These are phyloP conservation scores for Escovopsis sp. DNA, from an alignment of 2,329 filamentous ascomycete species.

Conservation along the genomic window DNA sequence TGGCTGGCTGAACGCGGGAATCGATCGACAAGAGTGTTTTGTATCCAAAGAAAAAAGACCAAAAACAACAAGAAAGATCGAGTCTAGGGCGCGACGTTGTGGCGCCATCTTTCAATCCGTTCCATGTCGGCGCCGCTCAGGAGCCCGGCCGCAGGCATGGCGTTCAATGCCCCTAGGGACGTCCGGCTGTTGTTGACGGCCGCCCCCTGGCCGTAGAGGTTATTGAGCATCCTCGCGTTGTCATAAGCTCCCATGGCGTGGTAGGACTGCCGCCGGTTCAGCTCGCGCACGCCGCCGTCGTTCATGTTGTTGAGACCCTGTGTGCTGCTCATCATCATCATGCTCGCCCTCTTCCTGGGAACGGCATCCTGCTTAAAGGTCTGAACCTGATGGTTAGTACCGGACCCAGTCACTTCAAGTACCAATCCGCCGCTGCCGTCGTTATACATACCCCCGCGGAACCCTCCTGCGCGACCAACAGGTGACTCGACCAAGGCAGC, in stretches of 20 bases:
- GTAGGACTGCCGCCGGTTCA: conserved; percentile 13
- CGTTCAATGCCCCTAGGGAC: conserved; percentile 1
- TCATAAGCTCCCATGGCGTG: conserved; percentile 13
- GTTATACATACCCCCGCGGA: conserved; percentile 37
- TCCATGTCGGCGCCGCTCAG: conserved; percentile 15
- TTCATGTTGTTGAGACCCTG: conserved; percentile 8
- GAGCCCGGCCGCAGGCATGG: conserved; percentile 13
- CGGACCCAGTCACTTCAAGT: conserved; percentile 12
- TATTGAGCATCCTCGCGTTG: neutral
- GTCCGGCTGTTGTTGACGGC: conserved; percentile 15
- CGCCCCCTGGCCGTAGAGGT: conserved; percentile 8
- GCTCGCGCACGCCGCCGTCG: conserved; percentile 9
- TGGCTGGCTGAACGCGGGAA: too few relatives aligned
- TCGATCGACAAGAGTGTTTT: too few relatives aligned
- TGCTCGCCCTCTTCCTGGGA: conserved; percentile 15
- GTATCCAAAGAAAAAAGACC: too few relatives aligned
- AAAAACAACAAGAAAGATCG: neutral
- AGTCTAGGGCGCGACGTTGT: conserved; percentile 21
- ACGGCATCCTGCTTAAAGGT: conserved; percentile 8
- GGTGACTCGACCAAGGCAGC: conserved; percentile 18
- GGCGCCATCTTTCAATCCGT: conserved; percentile 27
- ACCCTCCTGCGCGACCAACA: conserved; percentile 27
- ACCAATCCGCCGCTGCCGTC: conserved; percentile 29
- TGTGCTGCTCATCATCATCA: conserved; percentile 1
- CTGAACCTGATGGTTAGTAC: conserved; percentile 12